phyloP scores from a whole-genome alignment of 2,329 filamentous ascomycete genomes.

The Elsinoe fawcettii region DNA sequence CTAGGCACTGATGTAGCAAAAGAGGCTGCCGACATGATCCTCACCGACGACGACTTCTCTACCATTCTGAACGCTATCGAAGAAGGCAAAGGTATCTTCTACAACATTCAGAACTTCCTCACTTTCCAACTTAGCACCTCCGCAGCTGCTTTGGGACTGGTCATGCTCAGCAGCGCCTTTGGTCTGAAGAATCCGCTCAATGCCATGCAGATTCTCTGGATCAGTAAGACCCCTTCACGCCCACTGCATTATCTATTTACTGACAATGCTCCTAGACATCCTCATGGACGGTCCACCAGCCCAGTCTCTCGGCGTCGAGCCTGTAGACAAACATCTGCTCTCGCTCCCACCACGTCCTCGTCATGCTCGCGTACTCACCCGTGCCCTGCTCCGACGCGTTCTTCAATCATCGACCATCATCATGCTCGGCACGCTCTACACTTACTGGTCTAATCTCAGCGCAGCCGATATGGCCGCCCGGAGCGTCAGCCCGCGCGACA shows the following conservation, averaged over 20 bases:
- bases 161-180: slow-evolving; percentile 84
- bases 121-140: slow-evolving; percentile 98
- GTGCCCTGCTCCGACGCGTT: slow-evolving; percentile 71
- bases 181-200: slow-evolving; percentile 95
- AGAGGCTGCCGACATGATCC: slow-evolving; percentile 87
- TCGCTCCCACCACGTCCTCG: slow-evolving; percentile 77
- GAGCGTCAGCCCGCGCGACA: slow-evolving; percentile 82
- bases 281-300: slow-evolving; percentile 98
- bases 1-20: slow-evolving; percentile 96
- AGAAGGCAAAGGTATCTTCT: slow-evolving; percentile 98
- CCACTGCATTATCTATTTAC: slow-evolving; percentile 24
- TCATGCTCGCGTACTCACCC: slow-evolving; percentile 85
- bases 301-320: slow-evolving; percentile 92
- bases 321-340: slow-evolving; percentile 92
- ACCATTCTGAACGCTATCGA: slow-evolving; percentile 93
- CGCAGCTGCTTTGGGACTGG: slow-evolving; percentile 82
- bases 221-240: slow-evolving; percentile 60
- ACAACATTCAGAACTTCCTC: slow-evolving; percentile 98
- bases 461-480: slow-evolving; percentile 52
- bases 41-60: slow-evolving; percentile 82
- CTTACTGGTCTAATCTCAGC: slow-evolving; percentile 88
- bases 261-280: slow-evolving; percentile 58
- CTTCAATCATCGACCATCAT: slow-evolving; percentile 81
- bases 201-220: slow-evolving; percentile 99
- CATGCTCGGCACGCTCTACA: slow-evolving; percentile 82